phyloP scores from a whole-genome alignment of 495 filamentous ascomycete genomes.

The Penicillium nucicola region DNA sequence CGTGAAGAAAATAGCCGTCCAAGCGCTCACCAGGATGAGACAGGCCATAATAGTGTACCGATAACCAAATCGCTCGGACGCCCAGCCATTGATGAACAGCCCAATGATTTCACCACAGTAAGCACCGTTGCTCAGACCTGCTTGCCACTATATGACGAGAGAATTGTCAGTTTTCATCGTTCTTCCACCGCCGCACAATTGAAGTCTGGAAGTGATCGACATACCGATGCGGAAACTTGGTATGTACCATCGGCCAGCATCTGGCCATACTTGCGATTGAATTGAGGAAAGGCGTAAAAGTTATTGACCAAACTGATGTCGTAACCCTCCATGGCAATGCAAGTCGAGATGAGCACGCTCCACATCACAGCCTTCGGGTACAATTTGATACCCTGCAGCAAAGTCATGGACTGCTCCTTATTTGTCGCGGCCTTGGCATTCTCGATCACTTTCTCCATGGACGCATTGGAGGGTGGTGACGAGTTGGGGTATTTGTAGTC shows the following conservation, averaged over 20 bases:
- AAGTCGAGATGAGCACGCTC: slow-evolving; percentile 52
- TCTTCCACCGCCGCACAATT: not conserved
- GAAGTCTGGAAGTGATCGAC: slow-evolving; percentile 4
- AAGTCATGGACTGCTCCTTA: slow-evolving; percentile 46
- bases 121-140: slow-evolving; percentile 69
- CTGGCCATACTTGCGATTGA: slow-evolving; percentile 69
- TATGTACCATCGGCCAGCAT: slow-evolving; percentile 53
- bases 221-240: slow-evolving; percentile 58
- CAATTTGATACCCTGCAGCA: slow-evolving; percentile 43
- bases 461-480: slow-evolving; percentile 21
- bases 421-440: slow-evolving; percentile 44
- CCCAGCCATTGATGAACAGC: slow-evolving; percentile 70
- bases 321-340: slow-evolving; percentile 59
- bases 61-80: slow-evolving; percentile 74
- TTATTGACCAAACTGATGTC: slow-evolving; percentile 53
- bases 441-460: slow-evolving; percentile 35
- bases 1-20: slow-evolving; percentile 75
- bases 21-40: slow-evolving; percentile 60
- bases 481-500: slow-evolving; percentile 12
- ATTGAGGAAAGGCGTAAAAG: slow-evolving; percentile 49
- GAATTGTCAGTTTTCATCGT: slow-evolving; percentile 5
- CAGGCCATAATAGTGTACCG: slow-evolving; percentile 68
- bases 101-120: slow-evolving; percentile 71
- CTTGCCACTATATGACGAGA: slow-evolving; percentile 56
- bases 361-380: slow-evolving; percentile 58